Base-by-base conservation (phyloP, 257 asterid genomes). In the Marsdenia floribunda region DNA sequence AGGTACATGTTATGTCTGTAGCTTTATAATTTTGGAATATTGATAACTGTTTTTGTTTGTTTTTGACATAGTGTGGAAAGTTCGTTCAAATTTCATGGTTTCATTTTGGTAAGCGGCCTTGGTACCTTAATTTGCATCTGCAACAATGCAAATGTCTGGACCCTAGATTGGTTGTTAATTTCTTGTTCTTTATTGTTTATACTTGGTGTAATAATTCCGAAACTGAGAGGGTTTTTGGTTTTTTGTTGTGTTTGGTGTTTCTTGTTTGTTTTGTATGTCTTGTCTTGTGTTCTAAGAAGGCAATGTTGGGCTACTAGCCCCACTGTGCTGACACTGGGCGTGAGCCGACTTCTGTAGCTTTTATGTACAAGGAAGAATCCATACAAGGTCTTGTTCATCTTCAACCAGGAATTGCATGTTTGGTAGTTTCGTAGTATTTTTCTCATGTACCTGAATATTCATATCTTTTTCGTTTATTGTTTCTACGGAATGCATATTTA, bases 291-390 rank as follows among this genome's bases (percentile, higher is more conserved):
- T 80, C 91, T 92, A 89, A 91, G 97, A 92, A 88, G 99, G 99
- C 97, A 95, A 89, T 92, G 83, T 89, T 92, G 97, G 99, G 97
- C 96, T 88, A 87, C 96, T 95, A 86, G 96, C 93, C 98, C 93
- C 96, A 88, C 96, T 92, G 91, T 90, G 97, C 96, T 90, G 99
- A 86, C 97, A 90, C 90, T 95, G 97, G 96, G 92, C 89, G 90
- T 95, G 99, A 90, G 95, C 94, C 86, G 97, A 90, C 97, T 84
- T 88, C 99, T 90, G 93, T 95, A 95, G 98, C 98, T 92, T 90
- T 86, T 83, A 89, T 92, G 90, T 93, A 83, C 97, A 89, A 85
- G 90, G 96, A 84, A 88, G 97, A 89, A 89, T 80, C 88, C 85
- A 84, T 75, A 85, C 99, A 95, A 44, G 98, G 98, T 95, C 91